These are phyloP conservation scores for Hymenoscyphus repandus DNA, from an alignment of 2,329 filamentous ascomycete genomes.

Conservation along the genomic window DNA sequence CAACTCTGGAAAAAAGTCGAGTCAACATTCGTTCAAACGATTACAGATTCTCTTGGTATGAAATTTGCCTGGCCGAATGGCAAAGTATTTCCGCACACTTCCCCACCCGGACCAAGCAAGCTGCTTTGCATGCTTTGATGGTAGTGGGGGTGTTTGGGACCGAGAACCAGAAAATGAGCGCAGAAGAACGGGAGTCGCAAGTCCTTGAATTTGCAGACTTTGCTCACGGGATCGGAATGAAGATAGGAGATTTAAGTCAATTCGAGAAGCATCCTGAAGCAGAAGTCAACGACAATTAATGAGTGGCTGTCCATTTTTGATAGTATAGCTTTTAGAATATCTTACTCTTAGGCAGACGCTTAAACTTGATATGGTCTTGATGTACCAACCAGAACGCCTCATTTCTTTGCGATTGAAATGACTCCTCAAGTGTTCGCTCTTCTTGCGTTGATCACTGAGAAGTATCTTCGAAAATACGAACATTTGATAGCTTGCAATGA, in stretches of 20 bases:
- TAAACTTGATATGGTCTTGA: too few species aligned
- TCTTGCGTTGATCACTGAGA: too few species aligned
- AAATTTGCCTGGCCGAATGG: slow-evolving; percentile 34
- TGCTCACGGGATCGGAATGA: neutral
- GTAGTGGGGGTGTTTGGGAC: slow-evolving; percentile 14
- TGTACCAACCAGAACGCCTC: too few species aligned
- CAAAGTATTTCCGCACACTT: slow-evolving; percentile 38
- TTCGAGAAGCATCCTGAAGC: slow-evolving; percentile 12
- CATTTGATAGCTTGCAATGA: too few species aligned
- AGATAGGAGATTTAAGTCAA: slow-evolving; percentile 15
- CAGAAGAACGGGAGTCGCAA: slow-evolving; percentile 7
- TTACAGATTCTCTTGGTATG: slow-evolving; percentile 34
- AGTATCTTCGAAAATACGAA: too few species aligned
- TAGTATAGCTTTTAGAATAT: neutral
- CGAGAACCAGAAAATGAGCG: neutral
- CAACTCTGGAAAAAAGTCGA: too few species aligned
- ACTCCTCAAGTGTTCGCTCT: too few species aligned
- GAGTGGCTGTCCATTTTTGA: too few species aligned
- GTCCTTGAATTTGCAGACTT: slow-evolving; percentile 1
- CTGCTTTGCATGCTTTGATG: slow-evolving; percentile 24
- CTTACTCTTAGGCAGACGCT: neutral
- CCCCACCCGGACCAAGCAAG: slow-evolving; percentile 38
- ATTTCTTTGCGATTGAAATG: too few species aligned
- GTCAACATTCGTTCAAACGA: neutral
- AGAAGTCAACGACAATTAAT: neutral